These are phyloP conservation scores for Fusarium sp. DNA, from an alignment of 2,329 filamentous ascomycete species.

Conservation along the genomic window DNA sequence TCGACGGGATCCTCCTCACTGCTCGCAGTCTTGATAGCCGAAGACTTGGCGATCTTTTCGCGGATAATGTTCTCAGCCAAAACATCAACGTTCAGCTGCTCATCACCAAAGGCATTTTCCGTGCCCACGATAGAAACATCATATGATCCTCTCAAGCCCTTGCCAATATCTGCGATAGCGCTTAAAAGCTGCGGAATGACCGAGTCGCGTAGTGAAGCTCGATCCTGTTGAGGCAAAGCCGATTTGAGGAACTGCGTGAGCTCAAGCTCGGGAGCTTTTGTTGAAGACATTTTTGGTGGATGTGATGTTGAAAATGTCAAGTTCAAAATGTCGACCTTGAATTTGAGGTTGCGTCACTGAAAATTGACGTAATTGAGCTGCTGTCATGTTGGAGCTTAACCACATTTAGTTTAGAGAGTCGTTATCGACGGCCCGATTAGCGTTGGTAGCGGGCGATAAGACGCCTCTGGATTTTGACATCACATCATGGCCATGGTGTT, in stretches of 20 bases:
- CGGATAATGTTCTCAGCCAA: conserved; percentile 63
- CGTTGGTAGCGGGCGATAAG: conserved; percentile 9
- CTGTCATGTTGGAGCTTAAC: not conserved
- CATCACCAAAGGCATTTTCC: conserved; percentile 69
- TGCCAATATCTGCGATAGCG: conserved; percentile 59
- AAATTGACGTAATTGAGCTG: conserved; percentile 37
- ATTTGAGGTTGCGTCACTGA: conserved; percentile 22
- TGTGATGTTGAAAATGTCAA: not conserved
- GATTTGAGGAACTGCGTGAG: conserved; percentile 23
- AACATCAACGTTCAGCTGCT: conserved; percentile 70
- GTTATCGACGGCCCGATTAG: conserved; percentile 22
- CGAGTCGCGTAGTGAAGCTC: conserved; percentile 55
- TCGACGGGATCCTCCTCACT: conserved; percentile 73
- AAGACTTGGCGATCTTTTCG: conserved; percentile 57
- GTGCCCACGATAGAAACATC: conserved; percentile 62
- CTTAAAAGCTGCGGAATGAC: conserved; percentile 64
- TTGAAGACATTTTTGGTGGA: conserved; percentile 20
- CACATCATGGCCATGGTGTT: conserved; percentile 13
- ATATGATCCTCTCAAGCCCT: conserved; percentile 58
- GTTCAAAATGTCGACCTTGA: not conserved
- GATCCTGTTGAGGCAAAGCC: conserved; percentile 38
- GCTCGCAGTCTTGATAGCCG: conserved; percentile 63
- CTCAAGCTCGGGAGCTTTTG: conserved; percentile 6
- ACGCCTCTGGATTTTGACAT: not conserved
- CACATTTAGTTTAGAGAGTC: not conserved